Base-by-base conservation (phyloP, 2,329 filamentous ascomycete species). In the Aspergillus sp. region DNA sequence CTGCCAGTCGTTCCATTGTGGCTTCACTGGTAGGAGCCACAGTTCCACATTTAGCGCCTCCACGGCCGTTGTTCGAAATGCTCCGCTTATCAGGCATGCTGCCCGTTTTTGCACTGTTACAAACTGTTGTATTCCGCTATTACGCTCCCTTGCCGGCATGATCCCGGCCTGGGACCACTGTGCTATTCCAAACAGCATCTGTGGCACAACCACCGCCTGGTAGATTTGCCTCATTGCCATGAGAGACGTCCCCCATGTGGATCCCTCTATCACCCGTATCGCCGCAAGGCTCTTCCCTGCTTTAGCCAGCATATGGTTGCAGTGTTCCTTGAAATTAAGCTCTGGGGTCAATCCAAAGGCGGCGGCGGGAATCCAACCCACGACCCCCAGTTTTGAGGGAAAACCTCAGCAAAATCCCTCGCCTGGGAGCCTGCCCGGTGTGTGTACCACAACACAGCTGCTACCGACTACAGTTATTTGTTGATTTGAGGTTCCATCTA, bases 121-220 rank as follows among this genome's bases (percentile, higher is more conserved):
- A 37, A 37, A 17, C 4, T 37, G 13, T 37, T n/a, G 15, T 10
- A 37, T 37, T n/a, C 7, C 15, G 5, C 7, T n/a, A 17, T 37
- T 37, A 7, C 13, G 33, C 6, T 37, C 33, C 13, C 5, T 17
- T 17, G 33, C 33, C 15, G 33, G 10, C 13, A 46, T 30, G n/a
- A 15, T 41, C n/a, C 35, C 35, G 3, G 23, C 6, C 4, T 32
- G 19, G 35, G 13, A 41, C 35, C 44, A 46, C 27, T 19, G 30
- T 7, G 39, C 15, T 41, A 42, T 20, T n/a, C 32, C 22, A 32
- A 44, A 66, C 35, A 64, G 53, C 23, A 67, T 56, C 52, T 63
- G 53, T 9, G 56, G 60, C 17, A 65, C 51, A 13, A 58, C 50
- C 15, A 60, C 56, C 37, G 52, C 58, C 51, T 59, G 23, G 43